phyloP scores from a whole-genome alignment of 2,329 filamentous ascomycete species.

The Diplodia mutila region DNA sequence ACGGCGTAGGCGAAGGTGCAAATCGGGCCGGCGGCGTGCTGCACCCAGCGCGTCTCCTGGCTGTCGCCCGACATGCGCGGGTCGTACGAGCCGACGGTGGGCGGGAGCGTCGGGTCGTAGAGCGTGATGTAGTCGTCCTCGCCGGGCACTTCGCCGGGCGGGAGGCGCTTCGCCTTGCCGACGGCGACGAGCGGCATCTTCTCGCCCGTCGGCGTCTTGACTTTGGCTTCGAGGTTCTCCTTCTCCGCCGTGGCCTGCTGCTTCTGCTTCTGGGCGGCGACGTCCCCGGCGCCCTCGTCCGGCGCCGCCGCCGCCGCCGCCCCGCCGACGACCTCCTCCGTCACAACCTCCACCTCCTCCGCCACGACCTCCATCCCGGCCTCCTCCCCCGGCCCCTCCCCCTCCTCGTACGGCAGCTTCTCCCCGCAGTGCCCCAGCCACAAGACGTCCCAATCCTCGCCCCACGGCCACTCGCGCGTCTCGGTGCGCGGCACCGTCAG shows the following conservation, averaged over 20 bases:
- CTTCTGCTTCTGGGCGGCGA: neutral
- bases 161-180: neutral
- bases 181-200: neutral
- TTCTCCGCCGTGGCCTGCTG: neutral
- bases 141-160: neutral
- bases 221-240: neutral
- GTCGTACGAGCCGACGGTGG: conserved; percentile 23
- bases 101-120: conserved; percentile 24
- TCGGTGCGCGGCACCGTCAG: conserved; percentile 1
- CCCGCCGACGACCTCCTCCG: neutral
- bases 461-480: conserved; percentile 15
- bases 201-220: neutral
- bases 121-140: conserved; percentile 22
- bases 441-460: conserved; percentile 25
- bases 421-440: conserved; percentile 26
- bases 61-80: conserved; percentile 18
- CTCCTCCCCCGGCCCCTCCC: neutral
- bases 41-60: conserved; percentile 15
- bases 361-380: neutral
- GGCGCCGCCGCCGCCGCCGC: neutral
- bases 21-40: conserved; percentile 26
- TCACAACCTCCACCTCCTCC: neutral
- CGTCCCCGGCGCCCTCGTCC: neutral
- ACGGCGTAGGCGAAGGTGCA: conserved; percentile 29
- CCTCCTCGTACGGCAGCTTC: conserved; percentile 18